Conservation (phyloP, 2,329 filamentous ascomycete genomes). For the Malbranchea cinnamomea region DNA sequence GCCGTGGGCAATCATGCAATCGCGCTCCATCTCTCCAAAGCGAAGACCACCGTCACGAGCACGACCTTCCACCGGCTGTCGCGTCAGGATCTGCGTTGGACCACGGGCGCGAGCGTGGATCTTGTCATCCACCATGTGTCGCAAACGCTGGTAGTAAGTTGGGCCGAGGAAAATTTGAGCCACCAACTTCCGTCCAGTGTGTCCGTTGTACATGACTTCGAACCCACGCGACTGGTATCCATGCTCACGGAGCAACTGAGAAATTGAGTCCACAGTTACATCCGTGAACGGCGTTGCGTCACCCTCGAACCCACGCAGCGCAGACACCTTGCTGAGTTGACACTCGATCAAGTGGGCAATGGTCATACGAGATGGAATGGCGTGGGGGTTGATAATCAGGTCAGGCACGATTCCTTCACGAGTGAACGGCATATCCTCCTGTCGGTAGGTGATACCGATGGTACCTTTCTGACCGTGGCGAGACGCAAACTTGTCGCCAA, state of each 20-base stretch:
- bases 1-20: constrained; percentile 99
- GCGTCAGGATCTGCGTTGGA: constrained; percentile 89
- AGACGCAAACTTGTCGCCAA: constrained; percentile 98
- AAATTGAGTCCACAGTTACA: constrained; percentile 89
- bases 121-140: constrained; percentile 99
- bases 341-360: constrained; percentile 99
- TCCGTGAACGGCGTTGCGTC: constrained; percentile 97
- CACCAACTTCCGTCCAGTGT: constrained; percentile 85
- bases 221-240: constrained; percentile 96
- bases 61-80: constrained; percentile 96
- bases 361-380: constrained; percentile 99
- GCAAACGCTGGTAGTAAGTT: constrained; percentile 95
- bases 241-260: constrained; percentile 67
- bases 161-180: constrained; percentile 94
- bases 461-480: constrained; percentile 99
- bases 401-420: constrained; percentile 83
- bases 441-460: constrained; percentile 93
- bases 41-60: constrained; percentile 93
- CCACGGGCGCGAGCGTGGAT: constrained; percentile 97
- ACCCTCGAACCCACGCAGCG: constrained; percentile 85
- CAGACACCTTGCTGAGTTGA: constrained; percentile 87
- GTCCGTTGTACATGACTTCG: constrained; percentile 97
- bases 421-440: constrained; percentile 98
- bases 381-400: constrained; percentile 97
- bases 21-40: constrained; percentile 99